phyloP scores from a whole-genome alignment of 345 rosid genomes.

The Aquilaria malaccensis region DNA sequence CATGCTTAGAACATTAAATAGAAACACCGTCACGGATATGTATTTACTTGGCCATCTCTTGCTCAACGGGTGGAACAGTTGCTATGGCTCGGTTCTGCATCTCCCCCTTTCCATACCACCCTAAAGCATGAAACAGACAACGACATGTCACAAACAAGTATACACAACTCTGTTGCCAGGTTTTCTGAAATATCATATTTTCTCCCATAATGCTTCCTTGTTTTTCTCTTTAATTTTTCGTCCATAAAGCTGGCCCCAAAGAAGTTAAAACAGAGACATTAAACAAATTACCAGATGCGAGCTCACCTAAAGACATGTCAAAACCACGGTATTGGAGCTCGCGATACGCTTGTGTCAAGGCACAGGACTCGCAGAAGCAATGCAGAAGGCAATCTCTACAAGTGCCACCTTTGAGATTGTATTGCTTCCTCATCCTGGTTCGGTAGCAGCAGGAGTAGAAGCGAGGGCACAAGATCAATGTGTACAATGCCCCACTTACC shows the following conservation, averaged over 20 bases:
- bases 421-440: conserved; percentile 24
- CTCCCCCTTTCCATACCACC: conserved; percentile 25
- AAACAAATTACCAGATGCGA: no score
- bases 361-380: conserved; percentile 29
- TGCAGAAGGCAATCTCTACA: conserved; percentile 25
- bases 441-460: conserved; percentile 22
- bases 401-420: conserved; percentile 10
- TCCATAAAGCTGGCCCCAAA: no score
- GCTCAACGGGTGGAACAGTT: conserved; percentile 15
- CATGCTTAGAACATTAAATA: no score
- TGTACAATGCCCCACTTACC: conserved; percentile 18
- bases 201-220: neutral
- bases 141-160: no score
- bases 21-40: no score
- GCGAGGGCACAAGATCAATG: conserved; percentile 6
- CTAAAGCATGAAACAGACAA: neutral
- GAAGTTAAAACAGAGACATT: no score
- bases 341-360: conserved; percentile 32
- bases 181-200: no score
- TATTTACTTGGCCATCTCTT: conserved; percentile 12
- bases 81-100: conserved; percentile 1
- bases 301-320: conserved; percentile 29
- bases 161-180: no score
- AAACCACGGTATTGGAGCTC: conserved; percentile 37
- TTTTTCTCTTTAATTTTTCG: no score